These are phyloP conservation scores for Solanum lycopersicoides DNA, from an alignment of 257 asterid genomes.

Conservation along the genomic window DNA sequence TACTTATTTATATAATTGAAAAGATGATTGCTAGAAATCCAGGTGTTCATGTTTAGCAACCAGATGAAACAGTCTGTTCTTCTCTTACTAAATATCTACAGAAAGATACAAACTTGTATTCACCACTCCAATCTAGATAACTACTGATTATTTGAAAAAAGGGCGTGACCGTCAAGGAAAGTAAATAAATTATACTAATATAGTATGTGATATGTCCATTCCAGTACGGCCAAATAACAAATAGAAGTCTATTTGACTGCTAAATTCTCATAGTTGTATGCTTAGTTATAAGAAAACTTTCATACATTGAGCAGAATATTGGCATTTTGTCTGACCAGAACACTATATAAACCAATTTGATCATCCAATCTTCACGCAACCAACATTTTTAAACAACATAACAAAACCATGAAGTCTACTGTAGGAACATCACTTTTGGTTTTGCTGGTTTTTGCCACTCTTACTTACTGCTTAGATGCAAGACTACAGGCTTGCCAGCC, in stretches of 20 bases:
- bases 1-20: neutral
- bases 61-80: neutral
- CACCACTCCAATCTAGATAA: neutral
- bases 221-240: neutral
- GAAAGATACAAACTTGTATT: neutral
- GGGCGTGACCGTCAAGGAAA: neutral
- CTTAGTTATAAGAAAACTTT: neutral
- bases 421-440: neutral
- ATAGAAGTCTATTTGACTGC: neutral
- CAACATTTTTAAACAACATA: neutral
- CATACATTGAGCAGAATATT: neutral
- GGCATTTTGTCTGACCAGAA: neutral
- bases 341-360: neutral
- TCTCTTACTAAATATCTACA: neutral
- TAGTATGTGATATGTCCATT: neutral
- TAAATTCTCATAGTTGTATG: neutral
- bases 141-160: neutral
- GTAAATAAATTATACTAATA: neutral
- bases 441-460: neutral
- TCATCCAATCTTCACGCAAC: neutral
- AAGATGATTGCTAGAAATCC: neutral
- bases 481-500: slow-evolving; percentile 16
- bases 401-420: neutral
- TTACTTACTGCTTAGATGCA: neutral
- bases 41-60: neutral